Conservation (phyloP, 768 basidiomycete species). For the Strobilomyces dryophilus region DNA sequence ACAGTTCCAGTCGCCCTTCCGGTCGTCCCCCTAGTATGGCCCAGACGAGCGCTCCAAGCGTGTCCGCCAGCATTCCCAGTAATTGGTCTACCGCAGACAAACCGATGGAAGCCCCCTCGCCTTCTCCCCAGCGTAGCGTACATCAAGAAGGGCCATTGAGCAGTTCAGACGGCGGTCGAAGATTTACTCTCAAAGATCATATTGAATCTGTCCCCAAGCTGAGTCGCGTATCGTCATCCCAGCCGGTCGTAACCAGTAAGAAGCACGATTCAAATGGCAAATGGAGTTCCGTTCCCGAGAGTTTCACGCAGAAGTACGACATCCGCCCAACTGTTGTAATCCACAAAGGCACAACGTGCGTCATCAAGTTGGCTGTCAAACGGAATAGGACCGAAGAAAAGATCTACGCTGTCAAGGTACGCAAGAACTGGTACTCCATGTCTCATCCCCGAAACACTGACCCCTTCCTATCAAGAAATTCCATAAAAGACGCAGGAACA, state of each 20-base stretch:
- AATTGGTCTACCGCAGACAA: no score
- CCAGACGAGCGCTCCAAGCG: no score
- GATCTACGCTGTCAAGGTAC: constrained; percentile 95
- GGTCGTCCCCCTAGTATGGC: constrained; percentile 39
- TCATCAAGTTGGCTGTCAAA: constrained; percentile 96
- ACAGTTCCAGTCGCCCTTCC: constrained; percentile 59
- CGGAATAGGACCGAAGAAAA: constrained; percentile 97
- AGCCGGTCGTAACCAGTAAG: constrained; percentile 59
- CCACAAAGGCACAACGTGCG: constrained; percentile 97
- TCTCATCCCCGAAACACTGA: background rate
- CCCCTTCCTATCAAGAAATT: constrained; percentile 64
- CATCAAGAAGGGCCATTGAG: constrained; percentile 39
- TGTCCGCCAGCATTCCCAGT: no score
- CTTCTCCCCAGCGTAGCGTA: constrained; percentile 15
- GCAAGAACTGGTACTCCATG: constrained; percentile 13
- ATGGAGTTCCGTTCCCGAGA: constrained; percentile 42
- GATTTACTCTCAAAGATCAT: constrained; percentile 82
- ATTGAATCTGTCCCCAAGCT: constrained; percentile 73
- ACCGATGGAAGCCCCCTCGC: no score
- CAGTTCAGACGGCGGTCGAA: constrained; percentile 59
- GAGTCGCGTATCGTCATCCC: constrained; percentile 62
- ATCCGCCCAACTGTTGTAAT: constrained; percentile 96
- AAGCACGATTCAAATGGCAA: constrained; percentile 65
- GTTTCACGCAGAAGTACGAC: constrained; percentile 87
- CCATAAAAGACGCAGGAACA: constrained; percentile 95